Percentiles rank a stretch among this genome's conserved stretches.
Evolutionary conservation across 768 basidiomycete species (phyloP).

Genomic region (Calocybe cyanea): DNA sequence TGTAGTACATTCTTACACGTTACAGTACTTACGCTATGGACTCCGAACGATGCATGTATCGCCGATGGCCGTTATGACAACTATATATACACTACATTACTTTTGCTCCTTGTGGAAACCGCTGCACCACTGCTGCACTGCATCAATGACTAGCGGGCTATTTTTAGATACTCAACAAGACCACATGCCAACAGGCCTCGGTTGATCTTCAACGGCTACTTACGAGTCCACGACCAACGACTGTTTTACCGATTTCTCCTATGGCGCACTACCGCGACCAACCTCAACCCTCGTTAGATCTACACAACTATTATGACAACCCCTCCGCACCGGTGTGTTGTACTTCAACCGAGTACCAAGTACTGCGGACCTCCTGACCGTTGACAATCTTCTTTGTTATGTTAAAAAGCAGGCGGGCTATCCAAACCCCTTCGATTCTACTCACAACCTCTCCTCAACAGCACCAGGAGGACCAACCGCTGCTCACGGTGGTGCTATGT

Average conservation of each 20-base stretch:
- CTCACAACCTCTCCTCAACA: slow-evolving; percentile 15
- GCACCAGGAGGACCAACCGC: slow-evolving; percentile 7
- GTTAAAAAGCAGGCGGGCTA: slow-evolving; percentile 8
- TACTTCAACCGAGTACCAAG: neutral
- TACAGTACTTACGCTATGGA: too few relatives aligned
- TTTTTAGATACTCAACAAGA: too few relatives aligned
- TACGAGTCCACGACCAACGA: neutral
- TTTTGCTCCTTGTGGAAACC: too few relatives aligned
- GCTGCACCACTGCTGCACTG: too few relatives aligned
- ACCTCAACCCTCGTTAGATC: slow-evolving; percentile 14
- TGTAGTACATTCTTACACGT: too few relatives aligned
- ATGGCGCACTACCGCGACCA: slow-evolving; percentile 18
- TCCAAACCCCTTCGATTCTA: slow-evolving; percentile 15
- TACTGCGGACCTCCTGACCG: neutral
- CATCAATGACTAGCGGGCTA: too few relatives aligned
- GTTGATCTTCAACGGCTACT: neutral
- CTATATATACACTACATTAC: too few relatives aligned
- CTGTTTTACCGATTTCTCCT: too few relatives aligned
- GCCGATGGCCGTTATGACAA: too few relatives aligned
- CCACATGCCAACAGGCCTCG: neutral
- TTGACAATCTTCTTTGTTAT: neutral
- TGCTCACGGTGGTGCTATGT: slow-evolving; percentile 14
- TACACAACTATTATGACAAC: slow-evolving; percentile 18
- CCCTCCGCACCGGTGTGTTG: slow-evolving; percentile 11
- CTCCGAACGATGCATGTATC: too few relatives aligned